Base-by-base conservation (phyloP, 2,329 filamentous ascomycete species). In the Neurospora sp. region DNA sequence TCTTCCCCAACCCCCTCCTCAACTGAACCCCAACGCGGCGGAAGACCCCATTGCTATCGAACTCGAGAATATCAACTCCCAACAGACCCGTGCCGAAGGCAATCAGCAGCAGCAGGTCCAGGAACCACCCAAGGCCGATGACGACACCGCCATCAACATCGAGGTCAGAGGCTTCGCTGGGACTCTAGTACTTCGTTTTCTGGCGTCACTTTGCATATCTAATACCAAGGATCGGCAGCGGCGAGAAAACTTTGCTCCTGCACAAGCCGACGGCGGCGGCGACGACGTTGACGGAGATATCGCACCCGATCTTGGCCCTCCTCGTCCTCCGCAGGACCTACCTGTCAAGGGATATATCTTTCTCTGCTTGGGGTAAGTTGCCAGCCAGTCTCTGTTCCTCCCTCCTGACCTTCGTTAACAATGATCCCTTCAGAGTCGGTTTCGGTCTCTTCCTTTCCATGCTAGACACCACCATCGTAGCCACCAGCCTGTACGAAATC, bases 381-480 rank as follows among this genome's bases (percentile, higher is more conserved):
- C 40, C 39, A 38, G 37, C 37, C 37, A 40, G 6, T 40, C 15
- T 40, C 15, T 40, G 39, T 40, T 15, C 11, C 38, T 39, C 37
- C 39, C 15, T 17, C 39, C 15, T 40, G 39, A 40, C 39, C 8
- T 40, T 40, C 39, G 6, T 3, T 17, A 17, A 19, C 46, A n/a
- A 6, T 19, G 6, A 43, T 36, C 46, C n/a, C 6, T 43, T 17
- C 68, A 74, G 73, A 19, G 57, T 75, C 38, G 28, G 68, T 19
- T 70, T 84, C 6, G 86, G 86, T 3, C 80, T 89, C 0, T 86
- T 88, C 68, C 81, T 89, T 66, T 85, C 87, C 37, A 83, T 88
- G 74, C 76, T 88, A n/a, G 87, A 89, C 75, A 83, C 84, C 1
- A 86, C 86, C 3, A 88, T 89, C 43, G 84, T 89, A 1, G 86